These are phyloP conservation scores for Coccomyxa subellipsoidea DNA, from an alignment of 163 green algal genomes.

Conservation along the genomic window DNA sequence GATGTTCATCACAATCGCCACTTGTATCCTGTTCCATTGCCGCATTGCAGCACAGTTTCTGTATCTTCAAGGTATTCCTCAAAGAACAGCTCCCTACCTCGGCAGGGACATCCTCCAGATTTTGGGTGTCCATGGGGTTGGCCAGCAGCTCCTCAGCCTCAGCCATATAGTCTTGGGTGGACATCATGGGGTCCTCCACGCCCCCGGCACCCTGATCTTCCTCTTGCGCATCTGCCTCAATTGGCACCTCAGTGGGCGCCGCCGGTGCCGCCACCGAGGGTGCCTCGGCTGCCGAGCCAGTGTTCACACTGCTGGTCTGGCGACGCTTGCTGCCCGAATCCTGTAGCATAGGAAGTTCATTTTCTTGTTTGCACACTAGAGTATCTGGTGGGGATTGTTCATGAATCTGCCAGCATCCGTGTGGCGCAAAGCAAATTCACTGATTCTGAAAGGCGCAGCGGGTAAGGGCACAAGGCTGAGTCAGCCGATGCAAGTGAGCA, in stretches of 20 bases:
- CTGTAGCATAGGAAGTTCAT: neutral
- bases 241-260: neutral
- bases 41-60: too few species aligned
- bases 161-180: constrained; percentile 5
- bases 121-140: neutral
- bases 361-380: too few species aligned
- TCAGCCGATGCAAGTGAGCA: too few species aligned
- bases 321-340: neutral
- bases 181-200: neutral
- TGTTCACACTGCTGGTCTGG: neutral
- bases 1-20: neutral
- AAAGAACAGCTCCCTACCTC: neutral
- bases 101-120: neutral
- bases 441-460: too few species aligned
- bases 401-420: too few species aligned
- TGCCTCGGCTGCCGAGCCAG: neutral
- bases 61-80: too few species aligned
- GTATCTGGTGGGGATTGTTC: too few species aligned
- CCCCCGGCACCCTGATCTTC: neutral
- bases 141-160: constrained; percentile 2
- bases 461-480: too few species aligned
- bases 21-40: too few species aligned
- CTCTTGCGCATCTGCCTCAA: neutral
- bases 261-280: neutral
- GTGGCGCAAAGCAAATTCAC: too few species aligned